Base-by-base conservation (phyloP, 306 rosid genomes). In the Begonia masoniana region DNA sequence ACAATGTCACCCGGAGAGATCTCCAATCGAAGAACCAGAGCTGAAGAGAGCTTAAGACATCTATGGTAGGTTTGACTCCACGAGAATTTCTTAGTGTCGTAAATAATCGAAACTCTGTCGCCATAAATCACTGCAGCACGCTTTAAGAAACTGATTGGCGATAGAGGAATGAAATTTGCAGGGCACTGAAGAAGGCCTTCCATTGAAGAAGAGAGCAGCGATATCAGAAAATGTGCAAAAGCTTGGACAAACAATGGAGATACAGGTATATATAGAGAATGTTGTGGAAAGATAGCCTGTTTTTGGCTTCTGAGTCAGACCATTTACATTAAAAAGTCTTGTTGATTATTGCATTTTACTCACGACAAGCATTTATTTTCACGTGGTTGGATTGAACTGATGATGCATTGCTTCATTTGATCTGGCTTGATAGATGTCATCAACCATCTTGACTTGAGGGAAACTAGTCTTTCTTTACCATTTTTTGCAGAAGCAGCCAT, bases 71-170 rank as follows among this genome's bases (percentile, higher is more conserved):
- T 89, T 57, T 89, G 15, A 47, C 48, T 56, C 95, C 95, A 88
- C 4, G 84, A 64, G 57, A 74, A 81, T 12, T 56, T 47, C 10
- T 62, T 36, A 14, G 26, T 15, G 13, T 63, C 74, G 47, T 75
- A 76, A 50, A 84, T 35, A 41, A 84, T 10, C 23, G 93, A 79
- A 23, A 61, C 15, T 8, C 67, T 57, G 4, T 75, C 77, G 12
- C 77, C 82, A 46, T 67, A 50, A 10, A 62, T 41, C n/a, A 9
- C 35, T 6, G 88, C 74, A 15, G 97, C 86, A 51, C 68, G 2
- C 56, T 77, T 76, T 12, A 88, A 63, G 67, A 88, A 84, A 21
- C 55, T 39, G 31, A 82, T 58, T 0, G 97, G 97, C n/a, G 95
- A 58, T 56, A 84, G 66, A 10, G 82, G 59, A 5, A 36, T 12